Conservation (phyloP, 371 early-diverging fungal genomes). For the Lichtheimia hyalospora region DNA sequence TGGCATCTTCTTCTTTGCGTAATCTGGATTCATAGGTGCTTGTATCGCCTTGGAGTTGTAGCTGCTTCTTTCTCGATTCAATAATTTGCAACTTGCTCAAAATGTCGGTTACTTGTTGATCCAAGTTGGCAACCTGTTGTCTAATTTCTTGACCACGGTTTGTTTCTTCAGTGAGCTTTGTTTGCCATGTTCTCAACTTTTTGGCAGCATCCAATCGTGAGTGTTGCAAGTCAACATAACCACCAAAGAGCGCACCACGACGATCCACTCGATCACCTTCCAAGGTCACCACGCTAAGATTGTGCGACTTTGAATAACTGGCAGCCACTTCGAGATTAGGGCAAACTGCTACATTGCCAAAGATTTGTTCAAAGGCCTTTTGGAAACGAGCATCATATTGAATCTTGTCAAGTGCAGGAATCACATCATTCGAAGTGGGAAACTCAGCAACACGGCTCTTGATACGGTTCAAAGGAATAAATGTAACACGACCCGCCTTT, state of each 20-base stretch:
- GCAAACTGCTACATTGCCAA: conserved; percentile 90
- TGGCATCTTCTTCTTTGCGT: conserved; percentile 53
- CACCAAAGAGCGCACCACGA: conserved; percentile 94
- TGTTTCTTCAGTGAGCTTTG: conserved; percentile 50
- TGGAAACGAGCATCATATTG: conserved; percentile 64
- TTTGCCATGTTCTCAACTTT: conserved; percentile 33
- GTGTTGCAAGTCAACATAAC: conserved; percentile 76
- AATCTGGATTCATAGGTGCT: conserved; percentile 48
- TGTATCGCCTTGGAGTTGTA: conserved; percentile 53
- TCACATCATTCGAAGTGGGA: conserved; percentile 76
- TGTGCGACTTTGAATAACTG: conserved; percentile 73
- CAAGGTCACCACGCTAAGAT: conserved; percentile 85
- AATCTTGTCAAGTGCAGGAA: conserved; percentile 80
- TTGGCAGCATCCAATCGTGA: conserved; percentile 80
- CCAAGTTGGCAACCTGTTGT: conserved; percentile 52
- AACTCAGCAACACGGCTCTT: conserved; percentile 58
- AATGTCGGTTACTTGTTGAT: conserved; percentile 70
- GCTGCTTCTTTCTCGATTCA: conserved; percentile 50
- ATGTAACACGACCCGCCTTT: conserved; percentile 89
- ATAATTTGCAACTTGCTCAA: conserved; percentile 50
- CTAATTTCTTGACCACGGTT: conserved; percentile 44
- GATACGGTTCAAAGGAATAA: conserved; percentile 95
- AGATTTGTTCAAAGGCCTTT: conserved; percentile 83
- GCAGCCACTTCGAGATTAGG: conserved; percentile 84
- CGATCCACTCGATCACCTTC: conserved; percentile 95